Evolutionary conservation across 2,329 filamentous ascomycete genomes (phyloP), one percentile per base, ranked within the genome.

Genomic region (Cercospora zeina): DNA sequence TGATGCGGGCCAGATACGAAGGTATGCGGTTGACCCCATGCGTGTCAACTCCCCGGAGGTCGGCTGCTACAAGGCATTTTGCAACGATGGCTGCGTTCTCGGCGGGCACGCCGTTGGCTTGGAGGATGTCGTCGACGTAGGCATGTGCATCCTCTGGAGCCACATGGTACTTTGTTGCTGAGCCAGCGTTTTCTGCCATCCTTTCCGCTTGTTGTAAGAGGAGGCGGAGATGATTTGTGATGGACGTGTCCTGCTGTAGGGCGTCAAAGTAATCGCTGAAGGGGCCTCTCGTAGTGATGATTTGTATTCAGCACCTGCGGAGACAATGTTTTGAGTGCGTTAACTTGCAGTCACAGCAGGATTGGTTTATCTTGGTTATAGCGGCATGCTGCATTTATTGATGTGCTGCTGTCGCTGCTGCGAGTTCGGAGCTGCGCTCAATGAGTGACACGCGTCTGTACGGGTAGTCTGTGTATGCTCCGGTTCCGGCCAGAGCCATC

Each of bases 21-120:
- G 89, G 89, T 42, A 93, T 86, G 5, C 90, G 85, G 74, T 90
- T 91, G 73, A 89, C 85, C 63, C 87, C 90, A 73, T 93, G 90
- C 0, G 89, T 91, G 71, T 93, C 90, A 27, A 93, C 87, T 54
- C 89, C 90, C 42, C 90, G 86, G 0, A 93, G 82, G 69, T 93
- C 90, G 11, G 90, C 90, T 36, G 85, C 84, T 1, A 93, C 82
- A 1, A 93, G 84, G 65, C 87, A 89, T 64, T 78, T 77, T n/a
- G 89, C 86, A 11, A 92, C 77, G 36, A 86, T 85, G 3, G 76
- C 66, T 14, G 90, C 88, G 66, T 89, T 83, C 2, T 79, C 73
- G 0, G 74, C 59, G 0, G 86, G 76, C 0, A 90, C 87, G 2
- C 84, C 84, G 69, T 90, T 86, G 27, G 80, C 86, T 61, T 75